Base-by-base conservation (phyloP, 352 stramenopile genomes). In the Phytophthora europaea region DNA sequence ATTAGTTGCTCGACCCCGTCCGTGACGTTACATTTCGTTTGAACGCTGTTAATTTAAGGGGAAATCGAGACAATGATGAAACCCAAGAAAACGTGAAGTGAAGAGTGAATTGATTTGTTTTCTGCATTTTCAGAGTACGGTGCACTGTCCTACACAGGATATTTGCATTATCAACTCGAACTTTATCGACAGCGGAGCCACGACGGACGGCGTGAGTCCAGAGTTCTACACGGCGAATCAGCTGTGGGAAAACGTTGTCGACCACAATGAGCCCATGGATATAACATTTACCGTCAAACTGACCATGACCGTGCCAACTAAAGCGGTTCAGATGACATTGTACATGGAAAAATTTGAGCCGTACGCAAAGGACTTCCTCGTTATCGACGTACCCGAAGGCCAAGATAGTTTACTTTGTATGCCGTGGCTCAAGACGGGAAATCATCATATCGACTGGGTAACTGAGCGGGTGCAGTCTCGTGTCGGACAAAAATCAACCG, bases 361-460 rank as follows among this genome's bases (percentile, higher is more conserved):
- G 4, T 74, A 65, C 16, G 50, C 43, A 5, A 60, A 59, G 2
- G 53, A 65, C 15, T 74, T 74, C 47, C 22, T 74, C 10, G 43
- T 74, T 1, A 55, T 69, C 15, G 23, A 56, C 8, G 53, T 69
- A 0, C 60, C 67, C 16, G 59, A 74, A 45, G 48, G 40, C 0
- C 47, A 66, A 38, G 67, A 74, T 31, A n/a, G n/a, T n/a, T 1
- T 70, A 1, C 52, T 74, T 10, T 36, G 67, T 7, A 74, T 70
- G 45, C 45, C 60, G 12, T 74, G 59, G 52, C 16, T 74, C 4
- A 60, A 47, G 28, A n/a, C 67, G 1, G 16, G 18, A 2, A 65
- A 70, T 23, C 60, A 60, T 45, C 53, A 74, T 16, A 74, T 74
- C n/a, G 60, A 74, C 28, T 74, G 67, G 60, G 36, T 61, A 4